These are phyloP conservation scores for Bipolaris zeicola DNA, from an alignment of 2,329 filamentous ascomycete genomes.

Conservation along the genomic window DNA sequence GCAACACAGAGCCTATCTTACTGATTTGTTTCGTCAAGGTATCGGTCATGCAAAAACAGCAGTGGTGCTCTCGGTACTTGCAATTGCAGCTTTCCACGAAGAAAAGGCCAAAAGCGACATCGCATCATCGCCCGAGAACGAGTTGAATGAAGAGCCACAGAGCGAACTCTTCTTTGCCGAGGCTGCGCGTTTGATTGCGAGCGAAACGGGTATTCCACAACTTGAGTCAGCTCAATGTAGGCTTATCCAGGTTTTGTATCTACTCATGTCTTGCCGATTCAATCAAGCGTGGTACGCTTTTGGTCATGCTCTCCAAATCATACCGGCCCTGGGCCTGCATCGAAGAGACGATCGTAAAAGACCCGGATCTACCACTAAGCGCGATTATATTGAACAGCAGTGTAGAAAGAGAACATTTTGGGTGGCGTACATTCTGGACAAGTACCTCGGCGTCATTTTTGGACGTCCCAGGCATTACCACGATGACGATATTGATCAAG, in stretches of 20 bases:
- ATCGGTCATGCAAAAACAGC: conserved; percentile 53
- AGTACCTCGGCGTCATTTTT: conserved; percentile 55
- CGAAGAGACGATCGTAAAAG: conserved; percentile 45
- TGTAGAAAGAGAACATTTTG: conserved; percentile 65
- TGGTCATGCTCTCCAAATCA: conserved; percentile 60
- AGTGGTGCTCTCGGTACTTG: conserved; percentile 45
- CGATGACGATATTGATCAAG: conserved; percentile 67
- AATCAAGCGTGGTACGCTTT: conserved; percentile 66
- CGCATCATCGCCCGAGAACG: conserved; percentile 32
- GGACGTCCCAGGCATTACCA: conserved; percentile 40
- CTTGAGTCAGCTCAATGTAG: conserved; percentile 63
- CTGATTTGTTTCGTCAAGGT: background rate
- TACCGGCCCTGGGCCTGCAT: conserved; percentile 52
- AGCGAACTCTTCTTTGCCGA: conserved; percentile 52
- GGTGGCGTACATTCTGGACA: conserved; percentile 66
- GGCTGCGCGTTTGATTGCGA: conserved; percentile 46
- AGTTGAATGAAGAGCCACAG: conserved; percentile 27
- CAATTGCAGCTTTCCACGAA: conserved; percentile 55
- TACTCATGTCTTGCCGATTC: conserved; percentile 62
- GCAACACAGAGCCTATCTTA: background rate
- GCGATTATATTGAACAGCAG: conserved; percentile 56
- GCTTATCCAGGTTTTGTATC: conserved; percentile 62
- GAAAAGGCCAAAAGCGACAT: conserved; percentile 45
- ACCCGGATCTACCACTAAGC: conserved; percentile 15
- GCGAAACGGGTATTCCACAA: conserved; percentile 58